Evolutionary conservation across 139 green algal genomes (phyloP), one percentile per base, ranked within the genome.

Genomic region (Yamagishiella unicocca): DNA sequence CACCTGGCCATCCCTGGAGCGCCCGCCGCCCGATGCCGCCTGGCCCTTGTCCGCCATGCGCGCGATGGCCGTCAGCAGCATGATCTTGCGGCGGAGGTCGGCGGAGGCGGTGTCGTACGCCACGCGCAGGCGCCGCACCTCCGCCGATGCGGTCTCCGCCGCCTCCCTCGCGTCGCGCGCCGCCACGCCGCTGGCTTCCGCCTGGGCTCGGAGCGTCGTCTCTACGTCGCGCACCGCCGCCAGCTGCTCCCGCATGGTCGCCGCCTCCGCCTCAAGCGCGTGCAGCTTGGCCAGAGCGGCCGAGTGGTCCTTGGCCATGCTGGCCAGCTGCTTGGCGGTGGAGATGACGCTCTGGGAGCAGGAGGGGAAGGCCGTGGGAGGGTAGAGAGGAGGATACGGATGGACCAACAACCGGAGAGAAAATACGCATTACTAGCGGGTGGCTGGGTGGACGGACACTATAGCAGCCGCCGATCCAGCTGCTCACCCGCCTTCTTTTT

Each of bases 301-400:
- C 29, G 40, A 61, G n/a, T 76, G 79, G 61, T 85, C 79, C 38
- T 75, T 74, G 38, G 79, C 79, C 27, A 75, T 43, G 42, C 29
- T 75, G 42, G 79, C 79, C 10, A 85, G 79, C 79, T 85, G 79
- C 58, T 85, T 85, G 38, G 79, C 58, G 79, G 79, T 75, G 27
- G 61, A 24, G 38, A 75, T 75, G 40, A 85, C 79, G 61, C 42
- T 61, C 79, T 74, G 58, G 61, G 31, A 4, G 31, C 31, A 45
- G 9, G 67, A n/a, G n/a, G n/a, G n/a, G n/a, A n/a, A n/a, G n/a
- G n/a, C n/a, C n/a, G n/a, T n/a, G n/a, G n/a, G n/a, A n/a, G n/a
- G n/a, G n/a, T n/a, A n/a, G n/a, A n/a, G n/a, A n/a, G n/a, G n/a
- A n/a, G n/a, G n/a, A n/a, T n/a, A n/a, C n/a, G n/a, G n/a, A n/a